Evolutionary conservation across 331 rosid genomes (phyloP).

Genomic region (Arachis monticola): DNA sequence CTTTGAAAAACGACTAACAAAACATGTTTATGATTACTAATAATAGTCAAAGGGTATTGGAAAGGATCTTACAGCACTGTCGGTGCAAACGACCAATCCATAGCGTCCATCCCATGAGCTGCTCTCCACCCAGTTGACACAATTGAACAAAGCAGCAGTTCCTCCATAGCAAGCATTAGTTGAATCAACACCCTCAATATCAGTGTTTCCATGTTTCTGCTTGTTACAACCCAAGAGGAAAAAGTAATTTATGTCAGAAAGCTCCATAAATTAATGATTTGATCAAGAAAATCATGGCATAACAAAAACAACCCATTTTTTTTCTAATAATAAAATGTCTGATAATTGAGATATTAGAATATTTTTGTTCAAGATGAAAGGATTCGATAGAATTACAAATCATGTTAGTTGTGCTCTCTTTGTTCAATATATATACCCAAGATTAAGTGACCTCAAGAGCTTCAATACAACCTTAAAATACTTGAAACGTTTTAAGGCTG

Average conservation of each 20-base stretch:
- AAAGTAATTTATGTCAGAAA: conserved; percentile 24
- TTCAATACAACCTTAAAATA: neutral
- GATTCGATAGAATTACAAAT: neutral
- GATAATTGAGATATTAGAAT: neutral
- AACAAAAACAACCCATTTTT: neutral
- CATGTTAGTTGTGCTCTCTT: neutral
- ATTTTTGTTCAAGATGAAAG: neutral
- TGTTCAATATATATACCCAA: conserved; percentile 8
- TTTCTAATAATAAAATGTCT: conserved; percentile 1
- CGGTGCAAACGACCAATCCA: conserved; percentile 82
- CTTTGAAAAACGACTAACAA: conserved; percentile 6
- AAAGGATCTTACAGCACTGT: conserved; percentile 73
- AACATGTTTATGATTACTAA: neutral
- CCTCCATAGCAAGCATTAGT: conserved; percentile 93
- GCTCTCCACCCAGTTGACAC: conserved; percentile 93
- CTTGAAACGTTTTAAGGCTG: conserved; percentile 20
- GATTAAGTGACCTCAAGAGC: conserved; percentile 2
- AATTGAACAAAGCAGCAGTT: conserved; percentile 84
- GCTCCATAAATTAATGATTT: neutral
- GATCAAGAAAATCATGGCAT: conserved; percentile 3
- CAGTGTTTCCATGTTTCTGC: conserved; percentile 79
- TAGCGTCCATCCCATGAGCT: conserved; percentile 91
- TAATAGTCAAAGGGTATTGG: conserved; percentile 25
- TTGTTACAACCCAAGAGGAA: conserved; percentile 31
- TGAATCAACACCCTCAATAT: conserved; percentile 87